Conservation (phyloP, 1,139 yeast species). For the Candida sojae region DNA sequence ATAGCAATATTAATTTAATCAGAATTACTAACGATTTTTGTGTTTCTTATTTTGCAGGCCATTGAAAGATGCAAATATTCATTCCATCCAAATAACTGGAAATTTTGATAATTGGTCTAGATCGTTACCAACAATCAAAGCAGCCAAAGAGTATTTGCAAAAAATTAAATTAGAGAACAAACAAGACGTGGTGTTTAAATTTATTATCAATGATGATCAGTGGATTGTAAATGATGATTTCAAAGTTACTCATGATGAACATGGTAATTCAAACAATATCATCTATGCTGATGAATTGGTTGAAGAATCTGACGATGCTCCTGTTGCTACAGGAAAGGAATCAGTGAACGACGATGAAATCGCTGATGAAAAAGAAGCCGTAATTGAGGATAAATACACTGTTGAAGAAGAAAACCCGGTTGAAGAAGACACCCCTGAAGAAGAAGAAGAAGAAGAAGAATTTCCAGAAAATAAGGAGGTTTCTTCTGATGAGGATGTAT, state of each 20-base stretch:
- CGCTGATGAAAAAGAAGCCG: neutral
- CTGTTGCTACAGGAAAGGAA: no score
- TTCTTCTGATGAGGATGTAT: neutral
- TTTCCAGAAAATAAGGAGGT: neutral
- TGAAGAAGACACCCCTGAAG: constrained; percentile 1
- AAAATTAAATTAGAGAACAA: constrained; percentile 21
- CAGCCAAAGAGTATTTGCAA: constrained; percentile 11
- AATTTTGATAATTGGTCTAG: constrained; percentile 44
- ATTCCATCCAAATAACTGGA: constrained; percentile 42
- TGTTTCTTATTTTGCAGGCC: constrained; percentile 10
- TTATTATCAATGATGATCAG: constrained; percentile 34
- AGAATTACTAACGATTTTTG: constrained; percentile 6
- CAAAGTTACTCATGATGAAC: constrained; percentile 29
- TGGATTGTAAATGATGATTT: constrained; percentile 36
- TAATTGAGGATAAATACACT: constrained; percentile 1
- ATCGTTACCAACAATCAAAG: constrained; percentile 17
- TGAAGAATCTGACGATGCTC: constrained; percentile 9
- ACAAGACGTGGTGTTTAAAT: constrained; percentile 34
- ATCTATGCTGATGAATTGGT: constrained; percentile 30
- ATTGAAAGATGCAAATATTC: constrained; percentile 14
- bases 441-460: neutral
- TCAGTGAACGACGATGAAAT: neutral
- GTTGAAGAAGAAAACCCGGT: constrained; percentile 3
- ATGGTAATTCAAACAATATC: constrained; percentile 41
- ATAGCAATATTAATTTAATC: neutral